Base-by-base conservation (phyloP, 192 early-diverging fungal species). In the Linnemannia schmuckeri region DNA sequence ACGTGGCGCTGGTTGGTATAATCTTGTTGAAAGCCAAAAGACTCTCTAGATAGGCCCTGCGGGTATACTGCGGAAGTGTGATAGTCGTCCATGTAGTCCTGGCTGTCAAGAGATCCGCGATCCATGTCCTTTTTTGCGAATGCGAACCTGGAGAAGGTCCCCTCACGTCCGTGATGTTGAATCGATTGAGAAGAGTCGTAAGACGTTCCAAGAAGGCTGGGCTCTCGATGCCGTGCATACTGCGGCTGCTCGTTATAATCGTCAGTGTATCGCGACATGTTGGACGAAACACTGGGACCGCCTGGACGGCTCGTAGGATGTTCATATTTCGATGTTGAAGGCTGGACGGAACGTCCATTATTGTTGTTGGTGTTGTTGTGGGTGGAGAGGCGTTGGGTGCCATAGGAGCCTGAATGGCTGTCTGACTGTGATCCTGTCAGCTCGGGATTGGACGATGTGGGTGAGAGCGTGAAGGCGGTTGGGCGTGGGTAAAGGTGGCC, bases 361-460 rank as follows among this genome's bases (percentile, higher is more conserved):
- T 54, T 30, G 24, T 70, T 49, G n/a, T 35, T 68, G 61, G 4
- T 66, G 61, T 66, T 61, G n/a, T 61, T 24, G 6, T 66, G 61
- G 61, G 40, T 15, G 33, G 70, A 40, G 46, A 70, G 6, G 38
- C 54, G 22, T 40, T 70, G 77, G 4, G 70, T 72, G 22, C 70
- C 70, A 57, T 57, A 79, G 17, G 77, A 78, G 38, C 76, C 76
- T 22, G 76, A 79, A 22, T 79, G 77, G 40, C 77, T 79, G 52
- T 79, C 77, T 13, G 77, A 49, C 33, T 72, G 77, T 13, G 77
- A 79, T 38, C 52, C 77, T 54, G 69, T 70, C 22, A 79, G 37
- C 40, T 79, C 77, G 37, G 77, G 77, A 79, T 79, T 79, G 17
- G 77, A 79, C 17, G 77, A 79, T 1, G 77, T 79, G n/a, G 77